Conservation (phyloP, 225 moss, liverwort and hornwort species). For the Polytrichum formosum region DNA sequence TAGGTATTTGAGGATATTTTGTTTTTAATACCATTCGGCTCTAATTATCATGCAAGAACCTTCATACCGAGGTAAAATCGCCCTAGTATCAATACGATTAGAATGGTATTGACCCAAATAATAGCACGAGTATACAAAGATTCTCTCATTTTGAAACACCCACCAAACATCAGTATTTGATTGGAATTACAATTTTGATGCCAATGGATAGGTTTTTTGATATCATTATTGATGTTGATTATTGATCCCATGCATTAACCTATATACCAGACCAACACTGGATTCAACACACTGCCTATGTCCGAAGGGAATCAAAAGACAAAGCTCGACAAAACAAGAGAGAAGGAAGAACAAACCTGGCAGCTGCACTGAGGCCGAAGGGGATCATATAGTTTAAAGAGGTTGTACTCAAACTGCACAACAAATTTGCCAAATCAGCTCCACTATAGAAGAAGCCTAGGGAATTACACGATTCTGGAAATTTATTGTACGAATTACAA, state of each 20-base stretch:
- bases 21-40: not conserved
- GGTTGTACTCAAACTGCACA: constrained; percentile 65
- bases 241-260: not conserved
- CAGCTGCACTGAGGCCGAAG: constrained; percentile 80
- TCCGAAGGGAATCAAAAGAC: too few relatives aligned
- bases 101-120: too few relatives aligned
- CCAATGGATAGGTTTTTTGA: too few relatives aligned
- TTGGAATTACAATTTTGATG: too few relatives aligned
- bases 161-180: too few relatives aligned
- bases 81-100: too few relatives aligned
- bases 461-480: too few relatives aligned
- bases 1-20: too few relatives aligned
- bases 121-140: too few relatives aligned
- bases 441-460: not conserved
- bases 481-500: not conserved
- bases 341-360: constrained; percentile 40
- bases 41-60: not conserved
- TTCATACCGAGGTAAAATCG: too few relatives aligned
- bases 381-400: constrained; percentile 83
- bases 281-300: not conserved
- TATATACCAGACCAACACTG: not conserved
- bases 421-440: not conserved
- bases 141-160: too few relatives aligned
- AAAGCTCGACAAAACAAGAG: not conserved
- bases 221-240: not conserved